Conservation (phyloP, 306 rosid species). For the Ziziphus jujuba region DNA sequence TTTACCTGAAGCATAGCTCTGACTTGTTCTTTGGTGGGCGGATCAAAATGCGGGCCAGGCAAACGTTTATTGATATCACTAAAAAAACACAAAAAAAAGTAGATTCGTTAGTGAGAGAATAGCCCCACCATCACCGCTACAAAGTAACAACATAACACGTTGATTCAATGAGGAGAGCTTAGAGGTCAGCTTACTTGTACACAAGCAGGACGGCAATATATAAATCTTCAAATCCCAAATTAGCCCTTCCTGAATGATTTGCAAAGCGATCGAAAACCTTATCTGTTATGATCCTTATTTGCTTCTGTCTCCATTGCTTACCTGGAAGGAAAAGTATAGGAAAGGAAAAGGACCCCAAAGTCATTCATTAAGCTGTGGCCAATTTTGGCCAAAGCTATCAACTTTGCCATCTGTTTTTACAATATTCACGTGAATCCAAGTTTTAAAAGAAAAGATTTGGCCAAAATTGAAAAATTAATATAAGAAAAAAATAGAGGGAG, state of each 20-base stretch:
- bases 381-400: no score
- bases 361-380: no score
- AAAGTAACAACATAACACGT: background rate
- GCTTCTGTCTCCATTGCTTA: conserved; percentile 57
- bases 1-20: conserved; percentile 56
- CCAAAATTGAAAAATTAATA: no score
- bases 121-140: background rate
- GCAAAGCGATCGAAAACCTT: conserved; percentile 45
- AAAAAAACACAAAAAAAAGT: conserved; percentile 17
- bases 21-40: conserved; percentile 65
- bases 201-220: conserved; percentile 83
- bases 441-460: no score
- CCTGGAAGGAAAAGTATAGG: no score
- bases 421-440: no score
- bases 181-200: conserved; percentile 94
- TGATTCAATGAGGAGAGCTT: background rate
- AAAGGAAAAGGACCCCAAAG: no score
- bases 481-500: no score
- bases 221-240: conserved; percentile 66
- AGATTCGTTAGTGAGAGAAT: background rate
- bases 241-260: conserved; percentile 31
- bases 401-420: no score
- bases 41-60: conserved; percentile 85
- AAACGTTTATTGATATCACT: conserved; percentile 83
- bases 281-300: conserved; percentile 63